Evolutionary conservation across 2,329 filamentous ascomycete species (phyloP), one percentile per base, ranked within the genome.

Genomic region (Elsinoe arachidis): DNA sequence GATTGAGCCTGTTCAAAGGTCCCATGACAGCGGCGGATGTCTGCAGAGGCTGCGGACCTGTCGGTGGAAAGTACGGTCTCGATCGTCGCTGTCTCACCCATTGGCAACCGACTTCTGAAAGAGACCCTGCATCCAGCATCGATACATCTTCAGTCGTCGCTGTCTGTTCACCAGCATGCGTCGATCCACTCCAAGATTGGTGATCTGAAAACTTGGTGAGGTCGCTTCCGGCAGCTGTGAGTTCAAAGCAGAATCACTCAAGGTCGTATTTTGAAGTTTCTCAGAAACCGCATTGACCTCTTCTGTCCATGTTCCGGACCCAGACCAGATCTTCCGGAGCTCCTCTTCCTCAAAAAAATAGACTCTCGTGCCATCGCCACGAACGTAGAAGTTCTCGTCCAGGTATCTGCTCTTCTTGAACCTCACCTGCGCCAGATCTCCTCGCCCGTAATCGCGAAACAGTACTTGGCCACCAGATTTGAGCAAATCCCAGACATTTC

Each of bases 311-410:
- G 26, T 21, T 44, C 7, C 53, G 4, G 66, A 69, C 72, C 79
- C 80, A 21, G 78, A 78, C 92, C 92, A 97, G 59, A 97, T 92
- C 43, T 79, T 71, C 55, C 81, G 79, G 56, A 99, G 76, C 73
- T 99, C 86, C 34, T 91, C 85, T 70, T 84, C 80, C 58, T 96
- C 92, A 67, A 99, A 99, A 72, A 99, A 99, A 72, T 97, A 99
- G 0, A 99, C 93, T 5, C 93, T 81, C 3, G 93, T 99, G 1
- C 93, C 93, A 70, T 99, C 93, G 1, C 93, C 93, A 34, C 93
- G 80, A 44, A 96, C 88, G 70, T 99, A 99, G 67, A 99, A 99
- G 68, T 97, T 99, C 72, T 97, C 93, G 57, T 90, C 88, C 68
- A 99, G 80, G 67, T 92, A 97, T 39, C 93, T 81, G 11, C 90